Conservation (phyloP, 2,329 filamentous ascomycete genomes). For the Cladobotryum protrusum region DNA sequence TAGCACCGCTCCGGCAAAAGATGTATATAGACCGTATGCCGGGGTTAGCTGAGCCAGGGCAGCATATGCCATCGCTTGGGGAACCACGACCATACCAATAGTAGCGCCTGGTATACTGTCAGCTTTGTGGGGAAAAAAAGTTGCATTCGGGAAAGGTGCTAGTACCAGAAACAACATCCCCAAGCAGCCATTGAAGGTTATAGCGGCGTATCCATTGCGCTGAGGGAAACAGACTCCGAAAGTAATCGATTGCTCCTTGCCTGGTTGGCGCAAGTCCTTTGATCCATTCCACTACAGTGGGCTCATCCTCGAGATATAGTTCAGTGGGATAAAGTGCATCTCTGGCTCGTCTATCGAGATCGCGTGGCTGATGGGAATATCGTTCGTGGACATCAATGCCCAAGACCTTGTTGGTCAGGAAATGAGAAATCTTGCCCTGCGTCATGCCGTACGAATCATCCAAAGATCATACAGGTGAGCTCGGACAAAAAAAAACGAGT, state of each 20-base stretch:
- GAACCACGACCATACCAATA: constrained; percentile 65
- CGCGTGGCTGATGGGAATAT: constrained; percentile 19
- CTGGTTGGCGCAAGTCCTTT: constrained; percentile 45
- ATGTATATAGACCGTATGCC: constrained; percentile 73
- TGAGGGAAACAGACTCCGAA: constrained; percentile 55
- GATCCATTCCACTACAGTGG: constrained; percentile 58
- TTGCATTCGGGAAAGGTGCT: background rate
- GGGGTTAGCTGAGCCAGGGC: constrained; percentile 60
- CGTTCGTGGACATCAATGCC: constrained; percentile 26
- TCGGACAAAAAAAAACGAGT: background rate
- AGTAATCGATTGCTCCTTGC: constrained; percentile 43
- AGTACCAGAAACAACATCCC: constrained; percentile 65
- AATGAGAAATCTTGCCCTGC: constrained; percentile 3
- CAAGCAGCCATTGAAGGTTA: constrained; percentile 65
- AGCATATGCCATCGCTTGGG: constrained; percentile 77
- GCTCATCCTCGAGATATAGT: constrained; percentile 57
- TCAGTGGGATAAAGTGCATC: constrained; percentile 21
- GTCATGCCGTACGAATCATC: background rate
- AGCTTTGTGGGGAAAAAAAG: background rate
- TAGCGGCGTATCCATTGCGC: constrained; percentile 63
- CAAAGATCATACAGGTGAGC: background rate
- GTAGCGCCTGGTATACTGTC: constrained; percentile 25
- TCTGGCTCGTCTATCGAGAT: constrained; percentile 21
- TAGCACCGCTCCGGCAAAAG: constrained; percentile 71
- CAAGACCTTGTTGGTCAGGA: constrained; percentile 23